phyloP scores from a whole-genome alignment of 805 yeast species.

The Nakazawaea wyomingensis region DNA sequence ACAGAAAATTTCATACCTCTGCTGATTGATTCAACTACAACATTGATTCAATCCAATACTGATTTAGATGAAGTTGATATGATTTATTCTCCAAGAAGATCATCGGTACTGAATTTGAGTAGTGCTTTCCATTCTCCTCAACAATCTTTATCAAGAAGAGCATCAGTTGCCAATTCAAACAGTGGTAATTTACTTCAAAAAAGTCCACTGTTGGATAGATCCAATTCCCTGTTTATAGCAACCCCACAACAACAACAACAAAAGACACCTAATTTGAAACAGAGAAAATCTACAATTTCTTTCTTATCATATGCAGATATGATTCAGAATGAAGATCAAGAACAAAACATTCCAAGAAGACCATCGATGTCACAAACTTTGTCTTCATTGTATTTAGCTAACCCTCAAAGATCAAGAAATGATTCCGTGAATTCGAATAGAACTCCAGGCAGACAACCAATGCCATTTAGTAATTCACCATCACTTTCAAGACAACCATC shows the following conservation, averaged over 20 bases:
- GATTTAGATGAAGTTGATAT: conserved; percentile 44
- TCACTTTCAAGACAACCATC: conserved; percentile 9
- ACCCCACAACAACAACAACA: conserved; percentile 7
- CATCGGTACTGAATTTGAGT: conserved; percentile 49
- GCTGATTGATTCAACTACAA: conserved; percentile 45
- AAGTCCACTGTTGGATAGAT: conserved; percentile 12
- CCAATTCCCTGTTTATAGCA: conserved; percentile 10
- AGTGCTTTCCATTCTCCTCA: conserved; percentile 14
- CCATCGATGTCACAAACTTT: conserved; percentile 47
- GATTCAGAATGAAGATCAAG: conserved; percentile 59
- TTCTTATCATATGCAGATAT: conserved; percentile 81
- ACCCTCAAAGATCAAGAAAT: conserved; percentile 21
- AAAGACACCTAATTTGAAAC: conserved; percentile 13
- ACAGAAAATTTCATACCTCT: conserved; percentile 54
- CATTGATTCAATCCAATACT: conserved; percentile 34
- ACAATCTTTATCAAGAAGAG: conserved; percentile 11
- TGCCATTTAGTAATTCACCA: conserved; percentile 6
- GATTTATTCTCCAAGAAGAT: conserved; percentile 44
- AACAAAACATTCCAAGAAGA: conserved; percentile 42
- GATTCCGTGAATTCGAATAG: conserved; percentile 7
- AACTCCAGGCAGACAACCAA: conserved; percentile 8
- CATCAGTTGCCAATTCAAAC: conserved; percentile 8
- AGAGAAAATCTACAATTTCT: conserved; percentile 31
- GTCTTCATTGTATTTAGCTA: conserved; percentile 24
- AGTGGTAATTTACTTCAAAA: conserved; percentile 6